phyloP scores from a whole-genome alignment of 805 yeast genomes.

The Ogataea wickerhamii region DNA sequence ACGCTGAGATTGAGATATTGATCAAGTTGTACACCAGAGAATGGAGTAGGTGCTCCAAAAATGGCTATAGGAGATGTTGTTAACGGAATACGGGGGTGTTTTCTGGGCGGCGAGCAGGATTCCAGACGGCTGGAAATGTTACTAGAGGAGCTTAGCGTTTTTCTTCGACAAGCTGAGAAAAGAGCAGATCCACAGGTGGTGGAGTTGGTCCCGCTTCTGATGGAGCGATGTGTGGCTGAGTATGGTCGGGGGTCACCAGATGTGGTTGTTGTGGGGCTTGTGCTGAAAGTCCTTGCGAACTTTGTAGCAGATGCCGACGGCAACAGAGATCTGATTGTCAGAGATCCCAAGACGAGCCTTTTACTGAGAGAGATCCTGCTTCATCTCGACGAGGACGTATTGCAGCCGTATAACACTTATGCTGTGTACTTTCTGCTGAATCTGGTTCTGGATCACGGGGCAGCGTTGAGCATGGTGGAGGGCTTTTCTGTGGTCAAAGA shows the following conservation, averaged over 20 bases:
- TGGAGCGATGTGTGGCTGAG: slow-evolving; percentile 1
- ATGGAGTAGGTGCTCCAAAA: no score
- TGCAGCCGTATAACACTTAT: slow-evolving; percentile 3
- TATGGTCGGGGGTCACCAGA: slow-evolving; percentile 1
- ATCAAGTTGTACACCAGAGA: no score
- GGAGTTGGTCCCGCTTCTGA: slow-evolving; percentile 4
- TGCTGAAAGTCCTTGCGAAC: slow-evolving; percentile 13
- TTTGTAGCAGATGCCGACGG: slow-evolving; percentile 15
- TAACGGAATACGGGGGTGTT: no score
- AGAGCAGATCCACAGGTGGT: slow-evolving; percentile 2
- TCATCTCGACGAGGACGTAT: slow-evolving; percentile 1
- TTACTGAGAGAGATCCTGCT: slow-evolving; percentile 3
- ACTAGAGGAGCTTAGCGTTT: slow-evolving; percentile 3
- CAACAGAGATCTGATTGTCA: slow-evolving; percentile 8
- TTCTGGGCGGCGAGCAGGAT: neutral
- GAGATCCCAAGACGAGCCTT: neutral
- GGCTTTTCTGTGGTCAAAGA: neutral
- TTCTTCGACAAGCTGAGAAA: slow-evolving; percentile 1
- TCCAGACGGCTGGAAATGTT: neutral
- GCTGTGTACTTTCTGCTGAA: slow-evolving; percentile 15
- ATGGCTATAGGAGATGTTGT: no score
- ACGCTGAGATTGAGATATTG: no score
- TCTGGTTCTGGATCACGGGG: slow-evolving; percentile 8
- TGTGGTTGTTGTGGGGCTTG: slow-evolving; percentile 3
- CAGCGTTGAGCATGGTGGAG: slow-evolving; percentile 2